A percentile compares a stretch with the other conserved stretches of the same genome.
These are phyloP conservation scores for Suillus brevipes DNA, from an alignment of 768 basidiomycete genomes.

Conservation along the genomic window DNA sequence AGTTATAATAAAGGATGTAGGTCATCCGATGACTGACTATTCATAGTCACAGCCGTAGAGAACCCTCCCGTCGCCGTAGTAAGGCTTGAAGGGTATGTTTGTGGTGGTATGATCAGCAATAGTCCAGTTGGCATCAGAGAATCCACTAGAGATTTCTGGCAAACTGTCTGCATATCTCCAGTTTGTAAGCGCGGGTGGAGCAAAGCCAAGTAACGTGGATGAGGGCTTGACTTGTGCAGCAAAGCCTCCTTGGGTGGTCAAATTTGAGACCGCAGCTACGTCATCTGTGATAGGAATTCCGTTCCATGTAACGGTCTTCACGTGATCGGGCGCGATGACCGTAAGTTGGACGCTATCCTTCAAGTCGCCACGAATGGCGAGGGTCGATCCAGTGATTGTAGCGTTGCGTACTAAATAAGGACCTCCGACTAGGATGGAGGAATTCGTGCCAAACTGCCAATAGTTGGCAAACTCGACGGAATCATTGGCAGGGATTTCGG, in stretches of 20 bases:
- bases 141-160: slow-evolving; percentile 61
- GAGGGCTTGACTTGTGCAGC: slow-evolving; percentile 45
- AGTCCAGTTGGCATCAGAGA: slow-evolving; percentile 66
- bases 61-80: slow-evolving; percentile 74
- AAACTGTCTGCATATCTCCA: slow-evolving; percentile 80
- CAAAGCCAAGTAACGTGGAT: slow-evolving; percentile 31
- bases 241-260: slow-evolving; percentile 46
- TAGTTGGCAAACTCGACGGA: slow-evolving; percentile 52
- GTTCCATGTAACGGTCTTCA: slow-evolving; percentile 71
- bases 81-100: slow-evolving; percentile 67
- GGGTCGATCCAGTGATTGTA: slow-evolving; percentile 43
- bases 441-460: slow-evolving; percentile 75
- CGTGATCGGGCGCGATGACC: slow-evolving; percentile 57
- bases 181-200: slow-evolving; percentile 50
- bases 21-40: slow-evolving; percentile 50
- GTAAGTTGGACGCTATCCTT: slow-evolving; percentile 57
- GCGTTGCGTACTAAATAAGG: slow-evolving; percentile 66
- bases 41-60: slow-evolving; percentile 87
- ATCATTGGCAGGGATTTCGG: slow-evolving; percentile 48
- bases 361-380: slow-evolving; percentile 70
- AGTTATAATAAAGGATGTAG: slow-evolving; percentile 11
- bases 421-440: slow-evolving; percentile 63
- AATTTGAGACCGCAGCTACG: slow-evolving; percentile 26
- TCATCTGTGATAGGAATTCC: slow-evolving; percentile 46
- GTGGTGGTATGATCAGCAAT: slow-evolving; percentile 71